Base-by-base conservation (phyloP, 306 rosid species). In the Ammopiptanthus mongolicus region DNA sequence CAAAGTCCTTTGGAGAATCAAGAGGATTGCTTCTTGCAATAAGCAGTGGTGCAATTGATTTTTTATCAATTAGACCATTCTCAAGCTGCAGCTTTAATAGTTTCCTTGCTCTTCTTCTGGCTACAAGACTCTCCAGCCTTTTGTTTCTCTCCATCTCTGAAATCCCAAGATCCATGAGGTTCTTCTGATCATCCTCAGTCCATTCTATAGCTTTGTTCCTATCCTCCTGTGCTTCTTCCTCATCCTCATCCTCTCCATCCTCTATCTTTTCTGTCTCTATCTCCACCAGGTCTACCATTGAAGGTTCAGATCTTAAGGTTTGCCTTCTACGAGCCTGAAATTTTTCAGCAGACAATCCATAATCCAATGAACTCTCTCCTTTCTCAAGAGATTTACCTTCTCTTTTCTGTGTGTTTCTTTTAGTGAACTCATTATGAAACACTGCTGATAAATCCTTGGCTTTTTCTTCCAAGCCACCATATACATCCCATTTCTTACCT, bases 121-220 rank as follows among this genome's bases (percentile, higher is more conserved):
- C 91, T 37, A 96, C 86, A 3, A 95, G 87, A 73, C 83, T 87
- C 69, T 95, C 99, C 33, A 95, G 50, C 73, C 96, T 90, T 55
- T 19, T 88, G 73, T 92, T 95, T 34, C 98, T 85, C 60, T 95
- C 98, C 17, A 90, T 87, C 88, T 95, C 99, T 0, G 92, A 90
- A 47, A 82, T 41, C 15, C 99, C 97, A 56, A 95, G 88, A 81
- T 92, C 91, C 88, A 82, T 75, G 0, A 92, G 81, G 52, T 90
- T 95, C 15, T 80, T 86, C 25, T 90, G 91, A 80, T 95, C 99
- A 73, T 92, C 89, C 3, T 88, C 93, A 17, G 95, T 88, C 98
- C 98, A 95, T 78, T 88, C 88, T 61, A 95, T 78, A 13, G 86
- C 92, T 48, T 83, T 88, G n/a, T 82, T 82, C 47, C 79, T 73